Evolutionary conservation across 495 filamentous ascomycete species (phyloP).

Genomic region (Eremomyces bilateralis): DNA sequence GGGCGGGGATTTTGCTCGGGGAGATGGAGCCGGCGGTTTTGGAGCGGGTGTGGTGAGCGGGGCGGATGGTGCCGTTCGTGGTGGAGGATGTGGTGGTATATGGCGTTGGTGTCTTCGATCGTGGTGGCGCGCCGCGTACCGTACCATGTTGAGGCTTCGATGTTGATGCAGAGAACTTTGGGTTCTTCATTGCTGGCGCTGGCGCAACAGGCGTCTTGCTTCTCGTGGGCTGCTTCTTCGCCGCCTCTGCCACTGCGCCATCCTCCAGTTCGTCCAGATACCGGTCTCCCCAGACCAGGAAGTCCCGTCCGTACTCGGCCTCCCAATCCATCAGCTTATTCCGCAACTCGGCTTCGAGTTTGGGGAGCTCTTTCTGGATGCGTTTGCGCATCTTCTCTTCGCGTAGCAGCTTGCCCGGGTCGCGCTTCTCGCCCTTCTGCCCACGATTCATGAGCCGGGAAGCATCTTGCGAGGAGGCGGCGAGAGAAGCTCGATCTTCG

Average conservation of each 20-base stretch:
- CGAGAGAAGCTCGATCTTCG: constrained; percentile 68
- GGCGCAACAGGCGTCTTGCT: constrained; percentile 59
- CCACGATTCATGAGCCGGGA: constrained; percentile 78
- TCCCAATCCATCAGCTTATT: constrained; percentile 75
- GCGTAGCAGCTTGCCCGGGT: constrained; percentile 80
- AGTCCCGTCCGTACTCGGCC: constrained; percentile 79
- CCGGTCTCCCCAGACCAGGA: constrained; percentile 74
- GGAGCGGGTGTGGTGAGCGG: constrained; percentile 4
- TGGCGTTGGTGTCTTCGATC: constrained; percentile 38
- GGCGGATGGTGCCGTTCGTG: no score
- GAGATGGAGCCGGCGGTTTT: constrained; percentile 16
- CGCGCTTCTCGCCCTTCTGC: constrained; percentile 71
- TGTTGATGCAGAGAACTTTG: neutral
- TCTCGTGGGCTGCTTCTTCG: constrained; percentile 39
- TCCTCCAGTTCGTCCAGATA: constrained; percentile 63
- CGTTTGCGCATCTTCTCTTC: constrained; percentile 98
- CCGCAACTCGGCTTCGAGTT: constrained; percentile 60
- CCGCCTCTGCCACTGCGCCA: constrained; percentile 20
- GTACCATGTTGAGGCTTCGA: neutral
- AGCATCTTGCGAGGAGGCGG: constrained; percentile 77
- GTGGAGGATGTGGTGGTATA: constrained; percentile 23
- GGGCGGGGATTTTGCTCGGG: constrained; percentile 67
- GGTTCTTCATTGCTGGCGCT: constrained; percentile 19
- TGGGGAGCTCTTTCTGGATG: constrained; percentile 86
- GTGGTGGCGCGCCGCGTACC: constrained; percentile 16